Percentiles rank a stretch among this genome's conserved stretches.
These are phyloP conservation scores for Solanum stenotomum DNA, from an alignment of 257 asterid genomes.

Conservation along the genomic window DNA sequence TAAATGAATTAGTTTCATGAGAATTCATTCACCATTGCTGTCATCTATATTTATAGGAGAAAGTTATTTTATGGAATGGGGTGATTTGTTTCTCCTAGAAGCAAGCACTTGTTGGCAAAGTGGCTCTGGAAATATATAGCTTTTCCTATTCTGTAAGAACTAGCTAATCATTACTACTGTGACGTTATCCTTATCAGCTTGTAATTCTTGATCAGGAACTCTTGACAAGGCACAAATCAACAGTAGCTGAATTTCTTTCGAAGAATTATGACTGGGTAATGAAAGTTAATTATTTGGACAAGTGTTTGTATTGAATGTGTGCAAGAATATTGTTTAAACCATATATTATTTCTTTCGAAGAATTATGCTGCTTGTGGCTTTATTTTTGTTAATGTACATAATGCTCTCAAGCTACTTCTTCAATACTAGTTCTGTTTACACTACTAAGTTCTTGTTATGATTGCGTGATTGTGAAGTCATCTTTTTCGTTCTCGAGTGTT, in stretches of 20 bases:
- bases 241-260: slow-evolving; percentile 86
- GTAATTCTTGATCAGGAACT: slow-evolving; percentile 52
- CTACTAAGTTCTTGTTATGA: background rate
- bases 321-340: background rate
- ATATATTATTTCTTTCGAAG: background rate
- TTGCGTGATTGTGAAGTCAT: background rate
- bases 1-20: background rate
- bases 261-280: slow-evolving; percentile 91
- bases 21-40: background rate
- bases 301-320: background rate
- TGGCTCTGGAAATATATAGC: background rate
- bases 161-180: background rate
- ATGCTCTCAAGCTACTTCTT: background rate
- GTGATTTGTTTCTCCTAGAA: background rate
- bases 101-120: background rate
- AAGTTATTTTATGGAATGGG: background rate
- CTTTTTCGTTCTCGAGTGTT: background rate
- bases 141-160: background rate
- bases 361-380: background rate
- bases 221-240: slow-evolving; percentile 91
- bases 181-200: background rate
- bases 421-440: background rate
- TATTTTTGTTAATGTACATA: background rate
- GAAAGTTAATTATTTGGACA: background rate
- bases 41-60: background rate